Base-by-base conservation (phyloP, 2,329 filamentous ascomycete genomes). In the Calonectria naviculata region DNA sequence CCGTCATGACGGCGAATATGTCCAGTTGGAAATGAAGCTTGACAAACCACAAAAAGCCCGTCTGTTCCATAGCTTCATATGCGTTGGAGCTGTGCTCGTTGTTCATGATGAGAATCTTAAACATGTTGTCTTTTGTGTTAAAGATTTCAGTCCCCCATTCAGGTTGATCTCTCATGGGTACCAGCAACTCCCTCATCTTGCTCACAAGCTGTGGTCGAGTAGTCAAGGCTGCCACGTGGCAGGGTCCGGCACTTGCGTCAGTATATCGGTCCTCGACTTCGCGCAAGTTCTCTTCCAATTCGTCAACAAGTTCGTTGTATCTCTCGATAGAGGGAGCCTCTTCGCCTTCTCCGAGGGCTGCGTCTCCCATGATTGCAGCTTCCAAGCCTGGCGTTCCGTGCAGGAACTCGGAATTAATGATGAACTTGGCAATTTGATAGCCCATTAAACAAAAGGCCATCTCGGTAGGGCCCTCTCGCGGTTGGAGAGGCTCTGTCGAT, bases 391-490 rank as follows among this genome's bases (percentile, higher is more conserved):
- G 85, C 0, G 81, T 83, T 15, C 87, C 85, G 19, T 82, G 79
- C 12, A 80, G 78, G 15, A 80, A 78, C 34, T 86, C 85, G 6
- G 86, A 84, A 2, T 81, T 83, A 24, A 87, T 79, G 68, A 90
- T 82, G 70, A 89, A 87, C 38, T 84, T 84, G 49, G 85, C 85
- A 4, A 91, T 82, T 58, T 87, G 86, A 79, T 86, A 87, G 5
- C 84, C 81, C 12, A 90, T 80, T 36, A 91, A 75, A 71, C 86
- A 85, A 71, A 90, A 90, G 1, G 88, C 87, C 89, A 91, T 91
- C 71, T 91, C 89, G 0, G 89, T 91, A 3, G 89, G 89, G 0
- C 89, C 89, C 2, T 90, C 87, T 24, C 86, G 86, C 15, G 87
- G 83, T 49, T 85, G 83, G 2, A 90, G 79, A 0, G 87, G 85